Base-by-base conservation (phyloP, 805 yeast genomes). In the Nematodospora valgi region DNA sequence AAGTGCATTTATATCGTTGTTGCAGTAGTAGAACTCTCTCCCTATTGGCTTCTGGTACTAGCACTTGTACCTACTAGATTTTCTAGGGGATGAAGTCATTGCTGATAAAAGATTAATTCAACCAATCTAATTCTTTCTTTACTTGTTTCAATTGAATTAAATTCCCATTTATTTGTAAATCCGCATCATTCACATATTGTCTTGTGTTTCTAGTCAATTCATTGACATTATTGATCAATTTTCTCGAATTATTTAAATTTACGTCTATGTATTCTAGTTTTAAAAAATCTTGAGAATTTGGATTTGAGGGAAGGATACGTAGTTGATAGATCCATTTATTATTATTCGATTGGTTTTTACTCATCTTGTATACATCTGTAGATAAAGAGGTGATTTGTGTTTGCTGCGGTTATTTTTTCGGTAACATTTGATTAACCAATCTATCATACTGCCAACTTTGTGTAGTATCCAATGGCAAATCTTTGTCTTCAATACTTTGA, bases 241-340 rank as follows among this genome's bases (percentile, higher is more conserved):
- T 58, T 17, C 68, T 48, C 11, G 65, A 59, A 39, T 63, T 63
- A 46, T 61, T 60, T 31, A 63, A 46, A 37, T 63, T 63, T 27
- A 54, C 57, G n/a, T 61, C 67, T 14, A 63, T 51, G 39, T 61
- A 63, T 23, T 63, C 70, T 4, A 53, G 42, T 32, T 59, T 60
- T 30, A 63, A 48, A 27, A 51, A 47, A 38, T 63, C 70, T 27
- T 61, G 54, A 16, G 51, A 41, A 11, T 49, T 41, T 2, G 66
- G 57, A 23, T 52, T 51, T 4, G 65, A 54, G 2, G 68, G 67
- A n/a, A 62, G 52, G 2, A 56, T 58, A 9, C 68, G 46, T 15
- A 63, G 38, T 19, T 49, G 39, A 19, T 47, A 42, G 12, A 58
- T 41, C 59, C 64, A 59, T 26, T 48, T 52, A 22, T 34, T 30